These are phyloP conservation scores for Pontederia paniculata DNA, from an alignment of 176 grass and related monocot genomes.

Conservation along the genomic window DNA sequence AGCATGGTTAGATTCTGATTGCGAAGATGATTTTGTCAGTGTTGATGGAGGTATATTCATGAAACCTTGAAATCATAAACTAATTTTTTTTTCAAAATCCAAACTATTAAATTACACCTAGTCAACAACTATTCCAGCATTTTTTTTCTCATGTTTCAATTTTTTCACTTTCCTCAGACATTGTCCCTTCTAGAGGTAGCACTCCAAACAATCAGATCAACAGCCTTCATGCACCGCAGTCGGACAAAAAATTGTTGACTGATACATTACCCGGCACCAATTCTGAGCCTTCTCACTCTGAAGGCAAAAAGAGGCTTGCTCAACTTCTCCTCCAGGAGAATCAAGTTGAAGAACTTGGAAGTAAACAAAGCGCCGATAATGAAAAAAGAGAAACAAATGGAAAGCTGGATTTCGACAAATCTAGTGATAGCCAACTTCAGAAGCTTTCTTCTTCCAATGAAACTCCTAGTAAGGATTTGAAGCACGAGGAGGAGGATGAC, in stretches of 20 bases:
- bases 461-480: too few species aligned
- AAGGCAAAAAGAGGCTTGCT: conserved; percentile 37
- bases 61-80: not conserved
- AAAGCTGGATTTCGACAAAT: conserved; percentile 4
- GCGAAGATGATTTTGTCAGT: conserved; percentile 84
- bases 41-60: conserved; percentile 50
- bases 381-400: conserved; percentile 6
- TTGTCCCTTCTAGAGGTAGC: conserved; percentile 38
- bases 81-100: not conserved
- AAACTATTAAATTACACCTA: not conserved
- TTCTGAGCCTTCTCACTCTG: conserved; percentile 6
- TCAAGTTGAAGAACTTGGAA: conserved; percentile 24
- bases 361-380: not conserved
- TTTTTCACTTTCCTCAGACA: conserved; percentile 26
- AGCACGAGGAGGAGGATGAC: too few species aligned
- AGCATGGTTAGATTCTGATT: too few species aligned
- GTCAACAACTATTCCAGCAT: not conserved
- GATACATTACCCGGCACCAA: not conserved
- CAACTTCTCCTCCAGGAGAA: conserved; percentile 62
- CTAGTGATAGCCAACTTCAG: conserved; percentile 3
- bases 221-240: not conserved
- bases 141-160: not conserved
- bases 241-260: not conserved
- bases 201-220: conserved; percentile 31
- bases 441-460: not conserved